phyloP scores from a whole-genome alignment of 169 alveolate species.

The Plasmodium berghei region DNA sequence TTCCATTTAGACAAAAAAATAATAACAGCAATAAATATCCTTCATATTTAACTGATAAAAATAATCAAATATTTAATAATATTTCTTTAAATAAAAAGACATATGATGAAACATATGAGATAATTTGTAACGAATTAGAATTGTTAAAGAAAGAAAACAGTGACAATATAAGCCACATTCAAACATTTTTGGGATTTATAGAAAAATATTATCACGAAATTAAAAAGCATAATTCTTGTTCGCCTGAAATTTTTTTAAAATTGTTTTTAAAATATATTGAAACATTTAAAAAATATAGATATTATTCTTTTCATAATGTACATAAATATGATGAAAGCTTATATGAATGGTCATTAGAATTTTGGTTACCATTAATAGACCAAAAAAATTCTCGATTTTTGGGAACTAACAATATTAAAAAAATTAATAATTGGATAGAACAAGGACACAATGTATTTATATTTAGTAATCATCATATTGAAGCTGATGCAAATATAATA shows the following conservation, averaged over 20 bases:
- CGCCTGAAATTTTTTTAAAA: slow-evolving; percentile 54
- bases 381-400: slow-evolving; percentile 59
- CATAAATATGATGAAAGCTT: slow-evolving; percentile 61
- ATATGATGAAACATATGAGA: slow-evolving; percentile 48
- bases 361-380: slow-evolving; percentile 70
- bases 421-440: slow-evolving; percentile 59
- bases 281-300: slow-evolving; percentile 58
- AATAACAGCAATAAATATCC: slow-evolving; percentile 1
- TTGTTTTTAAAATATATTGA: slow-evolving; percentile 32
- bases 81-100: slow-evolving; percentile 9
- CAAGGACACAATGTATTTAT: slow-evolving; percentile 60
- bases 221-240: slow-evolving; percentile 59
- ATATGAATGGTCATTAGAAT: slow-evolving; percentile 71
- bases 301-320: slow-evolving; percentile 62
- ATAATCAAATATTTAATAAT: slow-evolving; percentile 6
- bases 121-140: slow-evolving; percentile 22
- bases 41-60: slow-evolving; percentile 6
- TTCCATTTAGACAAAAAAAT: slow-evolving; percentile 15
- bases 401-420: slow-evolving; percentile 45
- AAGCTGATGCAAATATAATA: slow-evolving; percentile 77
- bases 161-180: slow-evolving; percentile 25
- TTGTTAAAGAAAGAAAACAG: slow-evolving; percentile 35
- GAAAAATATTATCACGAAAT: slow-evolving; percentile 43
- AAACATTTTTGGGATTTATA: slow-evolving; percentile 69
- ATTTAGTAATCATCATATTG: slow-evolving; percentile 77